Base-by-base conservation (phyloP, 257 asterid genomes). In the Ehretia macrophylla region DNA sequence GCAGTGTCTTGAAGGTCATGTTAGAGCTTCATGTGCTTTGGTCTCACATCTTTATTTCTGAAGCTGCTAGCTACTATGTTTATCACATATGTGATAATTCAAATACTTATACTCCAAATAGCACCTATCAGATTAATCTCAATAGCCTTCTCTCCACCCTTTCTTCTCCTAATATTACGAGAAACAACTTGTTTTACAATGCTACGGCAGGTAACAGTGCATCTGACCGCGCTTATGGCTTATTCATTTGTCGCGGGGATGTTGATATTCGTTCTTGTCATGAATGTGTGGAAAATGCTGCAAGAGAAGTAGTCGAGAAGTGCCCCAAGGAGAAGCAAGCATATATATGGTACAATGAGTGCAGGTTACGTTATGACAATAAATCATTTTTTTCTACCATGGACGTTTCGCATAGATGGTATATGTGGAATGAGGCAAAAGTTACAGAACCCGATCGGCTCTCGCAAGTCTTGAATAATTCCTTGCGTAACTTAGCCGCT, bases 71-170 rank as follows among this genome's bases (percentile, higher is more conserved):
- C 16, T 10, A 14, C 14, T 42, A 42, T 42, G 5, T 4, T 1
- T 42, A 42, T 10, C 47, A 42, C 47, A 42, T 42, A 42, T 42
- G 47, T 14, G 1, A 4, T 1, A 42, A 42, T 42, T 2, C 47
- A 42, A 42, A 2, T 42, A 42, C 47, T 42, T 42, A 42, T 14
- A 42, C 3, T 42, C 4, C 47, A 10, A 42, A 54, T 11, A 59
- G 59, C 49, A 17, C 49, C 5, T 68, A 55, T 17, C 32, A 27
- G 8, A 10, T 8, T 14, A 73, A 68, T 59, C 61, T 68, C 16
- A 42, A 42, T 42, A 42, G 47, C 47, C 47, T 42, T 42, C 47
- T 42, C 11, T 42, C 47, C 16, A 42, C 14, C 16, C 16, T 42
- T 42, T 42, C 35, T 27, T 1, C 4, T 42, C 8, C 47, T 14